These are phyloP conservation scores for Termitomyces eurrhizus DNA, from an alignment of 768 basidiomycete genomes.

Conservation along the genomic window DNA sequence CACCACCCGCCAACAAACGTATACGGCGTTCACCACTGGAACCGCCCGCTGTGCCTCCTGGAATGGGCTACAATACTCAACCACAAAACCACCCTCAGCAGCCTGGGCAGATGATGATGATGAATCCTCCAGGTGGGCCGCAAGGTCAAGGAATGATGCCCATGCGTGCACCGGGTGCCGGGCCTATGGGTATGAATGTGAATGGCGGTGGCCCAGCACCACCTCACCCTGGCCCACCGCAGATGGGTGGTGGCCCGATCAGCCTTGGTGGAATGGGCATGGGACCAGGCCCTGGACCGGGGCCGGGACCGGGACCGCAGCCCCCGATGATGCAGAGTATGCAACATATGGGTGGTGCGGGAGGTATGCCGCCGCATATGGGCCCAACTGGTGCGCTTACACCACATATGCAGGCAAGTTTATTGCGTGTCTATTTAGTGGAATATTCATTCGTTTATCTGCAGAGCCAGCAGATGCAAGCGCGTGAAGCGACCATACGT, in stretches of 20 bases:
- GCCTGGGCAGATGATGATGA: slow-evolving; percentile 29
- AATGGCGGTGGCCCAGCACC: slow-evolving; percentile 17
- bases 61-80: slow-evolving; percentile 22
- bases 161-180: slow-evolving; percentile 22
- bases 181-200: slow-evolving; percentile 28
- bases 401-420: slow-evolving; percentile 33
- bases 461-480: slow-evolving; percentile 20
- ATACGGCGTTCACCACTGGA: slow-evolving; percentile 48
- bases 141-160: slow-evolving; percentile 37
- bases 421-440: background rate
- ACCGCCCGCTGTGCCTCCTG: slow-evolving; percentile 32
- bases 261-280: slow-evolving; percentile 18
- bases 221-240: slow-evolving; percentile 20
- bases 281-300: slow-evolving; percentile 7
- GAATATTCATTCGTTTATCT: background rate
- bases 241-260: slow-evolving; percentile 24
- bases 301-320: slow-evolving; percentile 9
- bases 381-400: slow-evolving; percentile 33
- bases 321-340: slow-evolving; percentile 17
- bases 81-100: slow-evolving; percentile 28
- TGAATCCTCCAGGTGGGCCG: slow-evolving; percentile 30
- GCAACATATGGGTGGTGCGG: slow-evolving; percentile 18
- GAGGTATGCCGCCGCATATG: slow-evolving; percentile 36
- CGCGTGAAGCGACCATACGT: slow-evolving; percentile 13
- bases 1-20: slow-evolving; percentile 57